Percentiles rank a stretch among this genome's conserved stretches.
Evolutionary conservation across 2,329 filamentous ascomycete species (phyloP).

Genomic region (Cryphonectria japonica): DNA sequence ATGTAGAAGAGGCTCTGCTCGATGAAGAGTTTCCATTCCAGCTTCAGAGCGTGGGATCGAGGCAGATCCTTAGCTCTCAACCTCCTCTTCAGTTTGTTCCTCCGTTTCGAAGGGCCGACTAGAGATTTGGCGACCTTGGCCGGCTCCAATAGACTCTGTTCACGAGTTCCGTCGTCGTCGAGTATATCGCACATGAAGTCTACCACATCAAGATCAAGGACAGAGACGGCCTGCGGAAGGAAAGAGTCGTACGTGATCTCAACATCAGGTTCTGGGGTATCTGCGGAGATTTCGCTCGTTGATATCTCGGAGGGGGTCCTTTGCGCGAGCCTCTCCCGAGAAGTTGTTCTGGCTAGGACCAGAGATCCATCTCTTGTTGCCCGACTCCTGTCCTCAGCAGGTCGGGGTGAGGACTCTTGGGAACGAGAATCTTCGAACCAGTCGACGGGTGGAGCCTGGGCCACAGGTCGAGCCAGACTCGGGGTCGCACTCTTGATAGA

Average conservation of each 20-base stretch:
- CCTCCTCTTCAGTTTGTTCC: conserved; percentile 42
- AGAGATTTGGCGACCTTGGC: conserved; percentile 39
- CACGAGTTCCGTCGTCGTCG: conserved; percentile 58
- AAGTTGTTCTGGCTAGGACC: not conserved
- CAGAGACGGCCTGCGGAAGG: conserved; percentile 61
- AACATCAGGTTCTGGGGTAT: conserved; percentile 28
- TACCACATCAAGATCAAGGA: conserved; percentile 58
- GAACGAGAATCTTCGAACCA: conserved; percentile 36
- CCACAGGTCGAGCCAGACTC: conserved; percentile 39
- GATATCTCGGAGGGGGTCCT: conserved; percentile 30
- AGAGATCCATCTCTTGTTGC: conserved; percentile 16
- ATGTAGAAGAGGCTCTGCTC: conserved; percentile 69
- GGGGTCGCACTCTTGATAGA: conserved; percentile 33
- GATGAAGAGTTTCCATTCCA: conserved; percentile 63
- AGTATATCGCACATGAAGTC: conserved; percentile 65
- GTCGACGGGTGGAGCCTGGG: conserved; percentile 40
- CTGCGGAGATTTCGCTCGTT: conserved; percentile 24
- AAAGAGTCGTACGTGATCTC: conserved; percentile 40
- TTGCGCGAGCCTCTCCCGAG: conserved; percentile 27
- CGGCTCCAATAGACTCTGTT: conserved; percentile 53
- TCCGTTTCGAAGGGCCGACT: conserved; percentile 34
- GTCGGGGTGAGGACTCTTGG: conserved; percentile 17
- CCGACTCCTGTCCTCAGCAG: conserved; percentile 29
- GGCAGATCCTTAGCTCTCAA: conserved; percentile 31
- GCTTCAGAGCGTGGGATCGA: conserved; percentile 41